Evolutionary conservation across 2,329 filamentous ascomycete genomes (phyloP), one percentile per base, ranked within the genome.

Genomic region (Trichoderma citrinoviride): DNA sequence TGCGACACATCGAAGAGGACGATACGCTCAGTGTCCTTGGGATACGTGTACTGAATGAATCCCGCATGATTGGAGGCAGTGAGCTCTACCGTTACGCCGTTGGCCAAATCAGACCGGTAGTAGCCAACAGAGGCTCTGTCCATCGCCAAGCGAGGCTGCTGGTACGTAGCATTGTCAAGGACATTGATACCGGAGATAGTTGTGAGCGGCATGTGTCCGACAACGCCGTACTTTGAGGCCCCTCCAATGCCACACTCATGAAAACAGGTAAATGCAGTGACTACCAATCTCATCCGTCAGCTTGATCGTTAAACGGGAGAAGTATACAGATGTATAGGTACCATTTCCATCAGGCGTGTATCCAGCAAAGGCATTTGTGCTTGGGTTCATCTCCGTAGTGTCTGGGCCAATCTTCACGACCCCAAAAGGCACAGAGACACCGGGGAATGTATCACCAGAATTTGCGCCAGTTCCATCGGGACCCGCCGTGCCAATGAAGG

Each of bases 231-330:
- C 64, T 85, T 87, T 0, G 85, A 83, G 10, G 80, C 81, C 1
- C 85, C 85, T 15, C 85, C 85, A 0, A 84, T 87, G 0, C 84
- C 84, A 61, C 79, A 80, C 66, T 84, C 83, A 65, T 86, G 83
- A 73, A 85, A 79, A 79, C 84, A 80, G 21, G 79, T 81, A 67
- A 83, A 80, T 3, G 76, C 82, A 0, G 80, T 82, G 56, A 83
- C 62, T 65, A 27, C 14, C 5, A n/a, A 21, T 15, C 17, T 10
- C n/a, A n/a, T 7, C 12, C 25, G 21, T 61, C 23, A 40, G 25
- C 8, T 21, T 7, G 7, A 1, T 10, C 14, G 10, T 10, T 15
- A 21, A 12, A 33, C 2, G 5, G 25, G 3, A 4, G 19, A 17
- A 10, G 19, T 29, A 23, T 1, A 44, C n/a, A 14, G 4, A 12